Evolutionary conservation across 2,329 filamentous ascomycete genomes (phyloP).

Genomic region (Dactylonectria estremocensis): DNA sequence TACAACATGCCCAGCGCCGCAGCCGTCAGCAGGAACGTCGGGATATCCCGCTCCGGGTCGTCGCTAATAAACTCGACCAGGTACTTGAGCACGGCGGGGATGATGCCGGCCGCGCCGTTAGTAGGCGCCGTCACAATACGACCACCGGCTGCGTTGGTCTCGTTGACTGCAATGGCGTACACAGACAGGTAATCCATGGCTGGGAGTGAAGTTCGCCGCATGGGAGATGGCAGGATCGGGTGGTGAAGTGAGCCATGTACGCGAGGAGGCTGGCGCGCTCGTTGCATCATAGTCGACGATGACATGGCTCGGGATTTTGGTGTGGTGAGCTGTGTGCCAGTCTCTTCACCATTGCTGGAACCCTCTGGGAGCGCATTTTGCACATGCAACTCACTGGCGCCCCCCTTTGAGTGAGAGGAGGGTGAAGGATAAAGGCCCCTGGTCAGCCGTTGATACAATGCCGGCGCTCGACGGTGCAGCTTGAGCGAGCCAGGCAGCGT

Average conservation of each 20-base stretch:
- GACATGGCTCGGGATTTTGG: neutral
- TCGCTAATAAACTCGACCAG: conserved; percentile 66
- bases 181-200: conserved; percentile 67
- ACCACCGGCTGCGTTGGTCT: conserved; percentile 67
- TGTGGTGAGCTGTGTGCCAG: neutral
- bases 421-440: conserved; percentile 61
- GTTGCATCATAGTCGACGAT: conserved; percentile 16
- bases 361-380: conserved; percentile 6
- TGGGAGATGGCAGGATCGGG: conserved; percentile 62
- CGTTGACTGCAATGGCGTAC: conserved; percentile 67
- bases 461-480: conserved; percentile 63
- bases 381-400: neutral
- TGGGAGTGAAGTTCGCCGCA: conserved; percentile 63
- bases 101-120: conserved; percentile 67
- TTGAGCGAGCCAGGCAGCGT: conserved; percentile 64
- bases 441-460: conserved; percentile 61
- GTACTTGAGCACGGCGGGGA: conserved; percentile 67
- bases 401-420: conserved; percentile 11
- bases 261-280: conserved; percentile 54
- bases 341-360: neutral
- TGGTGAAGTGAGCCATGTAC: conserved; percentile 63
- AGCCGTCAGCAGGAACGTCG: conserved; percentile 65
- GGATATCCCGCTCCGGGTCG: conserved; percentile 64
- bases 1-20: conserved; percentile 68
- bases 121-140: conserved; percentile 67